phyloP scores from a whole-genome alignment of 345 rosid species.

The Angophora floribunda region DNA sequence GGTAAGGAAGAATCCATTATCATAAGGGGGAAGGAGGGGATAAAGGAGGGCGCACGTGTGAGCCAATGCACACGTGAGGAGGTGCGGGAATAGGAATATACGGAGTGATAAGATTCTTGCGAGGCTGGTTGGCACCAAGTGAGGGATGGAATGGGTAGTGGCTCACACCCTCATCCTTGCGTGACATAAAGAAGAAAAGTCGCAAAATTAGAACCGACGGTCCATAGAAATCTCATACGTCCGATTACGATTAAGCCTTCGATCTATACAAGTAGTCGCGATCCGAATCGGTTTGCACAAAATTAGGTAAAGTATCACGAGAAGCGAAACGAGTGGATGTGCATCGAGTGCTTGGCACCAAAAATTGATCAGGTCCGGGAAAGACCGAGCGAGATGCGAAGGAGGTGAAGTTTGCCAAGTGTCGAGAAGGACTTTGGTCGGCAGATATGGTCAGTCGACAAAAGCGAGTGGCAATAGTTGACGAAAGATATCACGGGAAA shows the following conservation, averaged over 20 bases:
- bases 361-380: neutral
- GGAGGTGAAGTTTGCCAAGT: neutral
- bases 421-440: neutral
- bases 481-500: neutral
- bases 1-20: neutral
- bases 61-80: neutral
- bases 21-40: neutral
- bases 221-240: neutral
- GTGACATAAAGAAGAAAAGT: neutral
- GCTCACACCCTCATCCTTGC: neutral
- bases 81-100: neutral
- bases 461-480: neutral
- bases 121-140: neutral
- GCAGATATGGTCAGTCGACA: neutral
- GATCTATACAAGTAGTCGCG: accelerated
- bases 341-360: neutral
- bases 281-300: neutral
- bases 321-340: too few species aligned
- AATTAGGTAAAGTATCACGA: neutral
- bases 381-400: neutral
- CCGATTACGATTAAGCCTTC: neutral
- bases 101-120: neutral
- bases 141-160: neutral
- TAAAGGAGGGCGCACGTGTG: neutral
- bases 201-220: neutral